Evolutionary conservation across 495 filamentous ascomycete genomes (phyloP).

Genomic region (Xylaria grammica): DNA sequence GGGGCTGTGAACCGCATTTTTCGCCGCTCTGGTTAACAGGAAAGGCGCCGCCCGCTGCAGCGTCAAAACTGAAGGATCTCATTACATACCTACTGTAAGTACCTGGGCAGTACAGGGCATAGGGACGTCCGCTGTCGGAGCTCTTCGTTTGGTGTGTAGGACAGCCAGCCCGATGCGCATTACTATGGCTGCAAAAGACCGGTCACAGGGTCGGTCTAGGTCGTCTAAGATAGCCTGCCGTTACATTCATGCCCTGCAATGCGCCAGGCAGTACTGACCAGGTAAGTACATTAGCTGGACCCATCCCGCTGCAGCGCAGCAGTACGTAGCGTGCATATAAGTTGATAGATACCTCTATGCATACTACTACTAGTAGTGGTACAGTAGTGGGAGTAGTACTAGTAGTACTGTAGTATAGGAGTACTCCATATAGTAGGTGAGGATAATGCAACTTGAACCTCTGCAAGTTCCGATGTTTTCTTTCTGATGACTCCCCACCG

Average conservation of each 20-base stretch:
- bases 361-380: too few species aligned
- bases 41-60: not conserved
- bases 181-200: not conserved
- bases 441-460: too few species aligned
- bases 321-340: too few species aligned
- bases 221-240: not conserved
- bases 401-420: too few species aligned
- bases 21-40: not conserved
- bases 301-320: too few species aligned
- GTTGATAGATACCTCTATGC: too few species aligned
- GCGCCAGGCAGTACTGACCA: not conserved
- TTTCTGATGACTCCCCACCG: not conserved
- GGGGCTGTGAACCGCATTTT: not conserved
- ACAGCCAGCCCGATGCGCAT: not conserved
- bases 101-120: too few species aligned
- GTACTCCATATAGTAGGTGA: too few species aligned
- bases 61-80: not conserved
- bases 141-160: too few species aligned
- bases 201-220: constrained; percentile 17
- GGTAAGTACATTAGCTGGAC: too few species aligned
- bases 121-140: too few species aligned
- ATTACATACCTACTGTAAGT: not conserved
- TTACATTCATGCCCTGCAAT: constrained; percentile 6
- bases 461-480: not conserved
- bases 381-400: too few species aligned